Conservation (phyloP, 345 rosid species). For the Murraya koenigii region DNA sequence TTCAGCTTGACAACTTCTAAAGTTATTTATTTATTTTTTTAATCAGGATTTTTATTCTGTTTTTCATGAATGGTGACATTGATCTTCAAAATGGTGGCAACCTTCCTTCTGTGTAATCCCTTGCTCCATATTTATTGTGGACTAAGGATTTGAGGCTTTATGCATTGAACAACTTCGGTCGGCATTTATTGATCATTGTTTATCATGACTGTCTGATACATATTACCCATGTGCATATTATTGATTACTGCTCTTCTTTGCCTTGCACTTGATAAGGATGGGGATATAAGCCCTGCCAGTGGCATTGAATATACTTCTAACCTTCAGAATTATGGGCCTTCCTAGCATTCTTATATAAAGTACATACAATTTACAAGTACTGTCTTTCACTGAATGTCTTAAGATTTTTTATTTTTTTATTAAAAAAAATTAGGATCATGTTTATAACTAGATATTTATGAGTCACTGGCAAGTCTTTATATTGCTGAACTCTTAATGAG, state of each 20-base stretch:
- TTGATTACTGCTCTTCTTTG: conserved; percentile 30
- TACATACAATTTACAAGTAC: background rate
- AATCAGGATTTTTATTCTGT: background rate
- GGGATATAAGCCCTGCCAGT: background rate
- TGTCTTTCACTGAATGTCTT: background rate
- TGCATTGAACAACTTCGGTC: conserved; percentile 26
- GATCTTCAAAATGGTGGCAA: background rate
- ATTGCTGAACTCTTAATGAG: background rate
- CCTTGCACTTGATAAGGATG: conserved; percentile 12
- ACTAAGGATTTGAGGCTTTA: background rate
- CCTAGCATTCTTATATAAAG: background rate
- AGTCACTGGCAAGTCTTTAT: background rate
- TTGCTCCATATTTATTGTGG: conserved; percentile 7
- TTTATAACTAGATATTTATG: background rate
- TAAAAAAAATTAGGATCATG: background rate
- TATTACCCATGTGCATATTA: conserved; percentile 38
- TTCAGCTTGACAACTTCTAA: conserved; percentile 3
- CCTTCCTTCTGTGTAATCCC: background rate
- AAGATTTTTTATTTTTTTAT: background rate
- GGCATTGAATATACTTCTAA: conserved; percentile 17
- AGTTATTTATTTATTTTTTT: too few species aligned
- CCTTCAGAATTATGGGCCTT: conserved; percentile 3
- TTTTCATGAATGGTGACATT: background rate
- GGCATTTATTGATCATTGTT: conserved; percentile 26
- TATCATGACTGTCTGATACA: conserved; percentile 15